phyloP scores from a whole-genome alignment of 306 rosid genomes.

The Comarum palustre region DNA sequence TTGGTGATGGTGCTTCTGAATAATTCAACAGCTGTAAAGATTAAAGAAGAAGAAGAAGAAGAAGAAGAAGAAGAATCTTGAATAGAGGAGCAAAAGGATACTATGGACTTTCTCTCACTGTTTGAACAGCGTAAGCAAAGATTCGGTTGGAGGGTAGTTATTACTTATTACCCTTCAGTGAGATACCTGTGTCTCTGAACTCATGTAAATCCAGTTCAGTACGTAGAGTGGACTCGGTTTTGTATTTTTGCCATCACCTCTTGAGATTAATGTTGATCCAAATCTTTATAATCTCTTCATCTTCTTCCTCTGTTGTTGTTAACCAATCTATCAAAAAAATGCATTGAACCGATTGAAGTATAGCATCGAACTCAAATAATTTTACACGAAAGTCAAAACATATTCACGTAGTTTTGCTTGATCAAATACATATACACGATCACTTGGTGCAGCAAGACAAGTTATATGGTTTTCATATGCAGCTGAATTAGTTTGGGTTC shows the following conservation, averaged over 20 bases:
- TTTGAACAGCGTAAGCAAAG: background rate
- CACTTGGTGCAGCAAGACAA: too few relatives aligned
- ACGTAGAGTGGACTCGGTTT: background rate
- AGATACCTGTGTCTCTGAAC: background rate
- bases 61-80: conserved; percentile 15
- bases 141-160: background rate
- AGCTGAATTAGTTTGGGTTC: too few relatives aligned
- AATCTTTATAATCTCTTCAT: background rate
- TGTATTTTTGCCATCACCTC: background rate
- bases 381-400: too few relatives aligned
- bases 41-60: too few relatives aligned
- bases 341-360: too few relatives aligned
- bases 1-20: background rate
- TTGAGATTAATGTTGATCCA: background rate
- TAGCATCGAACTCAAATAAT: background rate
- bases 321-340: too few relatives aligned
- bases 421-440: too few relatives aligned
- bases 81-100: background rate
- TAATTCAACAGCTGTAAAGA: background rate
- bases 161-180: background rate
- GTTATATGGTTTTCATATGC: too few relatives aligned
- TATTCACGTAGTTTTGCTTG: too few relatives aligned
- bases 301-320: too few relatives aligned
- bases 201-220: background rate
- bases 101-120: background rate